A percentile compares a stretch with the other conserved stretches of the same genome.
Evolutionary conservation across 2,329 filamentous ascomycete genomes (phyloP).

Genomic region (Fusarium siculi): DNA sequence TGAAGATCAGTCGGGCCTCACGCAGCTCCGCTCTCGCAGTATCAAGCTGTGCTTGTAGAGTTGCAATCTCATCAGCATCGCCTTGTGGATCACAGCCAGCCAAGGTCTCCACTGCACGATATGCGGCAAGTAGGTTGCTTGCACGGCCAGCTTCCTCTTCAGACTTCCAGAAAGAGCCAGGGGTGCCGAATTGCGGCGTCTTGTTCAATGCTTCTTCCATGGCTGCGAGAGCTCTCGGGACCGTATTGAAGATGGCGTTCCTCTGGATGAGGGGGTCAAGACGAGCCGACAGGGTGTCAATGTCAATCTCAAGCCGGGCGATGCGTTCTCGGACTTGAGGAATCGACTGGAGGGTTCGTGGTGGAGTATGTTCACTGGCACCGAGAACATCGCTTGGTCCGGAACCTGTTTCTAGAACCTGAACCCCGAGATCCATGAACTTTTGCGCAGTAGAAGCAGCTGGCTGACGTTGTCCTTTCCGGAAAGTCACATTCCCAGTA

Average conservation of each 20-base stretch:
- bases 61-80: too few species aligned
- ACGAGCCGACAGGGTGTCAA: background rate
- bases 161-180: too few species aligned
- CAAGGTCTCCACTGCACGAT: too few species aligned
- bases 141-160: too few species aligned
- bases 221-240: background rate
- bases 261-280: background rate
- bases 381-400: background rate
- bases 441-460: background rate
- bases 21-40: too few species aligned
- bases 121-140: too few species aligned
- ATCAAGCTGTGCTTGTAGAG: too few species aligned
- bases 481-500: background rate
- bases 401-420: background rate
- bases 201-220: background rate
- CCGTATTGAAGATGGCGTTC: background rate
- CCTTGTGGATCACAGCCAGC: too few species aligned
- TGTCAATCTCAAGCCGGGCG: background rate
- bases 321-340: background rate
- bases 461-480: too few species aligned
- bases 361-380: background rate
- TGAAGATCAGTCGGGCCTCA: too few species aligned
- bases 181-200: background rate
- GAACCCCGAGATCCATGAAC: background rate
- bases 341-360: accelerated